Evolutionary conservation across 2,329 filamentous ascomycete genomes (phyloP), one percentile per base, ranked within the genome.

Genomic region (Hirsutella minnesotensis): DNA sequence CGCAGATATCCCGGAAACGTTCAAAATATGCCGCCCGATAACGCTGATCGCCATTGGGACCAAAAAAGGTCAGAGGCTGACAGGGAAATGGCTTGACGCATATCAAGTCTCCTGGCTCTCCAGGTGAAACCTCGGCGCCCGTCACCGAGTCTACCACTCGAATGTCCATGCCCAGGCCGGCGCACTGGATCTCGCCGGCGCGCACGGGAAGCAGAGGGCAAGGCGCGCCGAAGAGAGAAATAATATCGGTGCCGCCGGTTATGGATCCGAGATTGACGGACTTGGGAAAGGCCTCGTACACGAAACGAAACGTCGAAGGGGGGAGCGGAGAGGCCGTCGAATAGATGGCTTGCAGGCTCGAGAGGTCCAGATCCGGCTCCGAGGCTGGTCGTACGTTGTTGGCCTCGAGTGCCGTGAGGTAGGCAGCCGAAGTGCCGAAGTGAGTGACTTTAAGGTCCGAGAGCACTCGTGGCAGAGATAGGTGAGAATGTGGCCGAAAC

Each of bases 211-310:
- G 68, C 4, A 89, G 69, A 0, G 83, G 83, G 43, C 83, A 90
- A 0, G 88, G 85, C 0, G 86, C 82, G 36, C 89, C 90, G 55
- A 96, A 98, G 29, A 96, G 77, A 1, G 89, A 95, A 50, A 96
- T 86, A 53, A 96, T 96, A 59, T 98, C 92, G 3, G 90, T 96
- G 40, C 90, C 92, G 31, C 92, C 92, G 0, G 90, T 96, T 56
- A 98, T 96, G 44, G 86, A 94, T 39, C 81, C 87, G 8, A 96
- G 77, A 61, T 95, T 90, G 50, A 96, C 71, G n/a, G 75, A 68
- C 0, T 74, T 56, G 2, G 88, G 87, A 56, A 96, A 94, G 1
- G 83, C 83, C 21, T 75, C 67, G 65, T 96, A 95, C 42, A 95
- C 80, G 56, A 94, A 96, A 44, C 77, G 72, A 63, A 95, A 96